Conservation (phyloP, 148 eudicot species). For the Rhododendron molle region DNA sequence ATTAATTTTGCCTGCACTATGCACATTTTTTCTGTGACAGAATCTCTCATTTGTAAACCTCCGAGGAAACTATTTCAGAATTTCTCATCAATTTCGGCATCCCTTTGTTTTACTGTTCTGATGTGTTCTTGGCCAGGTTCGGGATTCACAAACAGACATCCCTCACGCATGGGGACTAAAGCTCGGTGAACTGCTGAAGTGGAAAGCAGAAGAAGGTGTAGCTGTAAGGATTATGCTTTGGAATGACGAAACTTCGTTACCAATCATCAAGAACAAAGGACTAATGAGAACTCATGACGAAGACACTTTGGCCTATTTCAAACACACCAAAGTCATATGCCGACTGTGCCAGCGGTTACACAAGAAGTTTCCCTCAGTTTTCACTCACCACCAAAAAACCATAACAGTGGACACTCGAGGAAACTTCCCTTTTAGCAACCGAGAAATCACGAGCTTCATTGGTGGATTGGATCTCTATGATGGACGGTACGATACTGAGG, state of each 20-base stretch:
- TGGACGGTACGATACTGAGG: constrained; percentile 81
- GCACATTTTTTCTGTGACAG: not conserved
- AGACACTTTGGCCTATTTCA: constrained; percentile 64
- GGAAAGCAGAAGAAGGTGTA: constrained; percentile 85
- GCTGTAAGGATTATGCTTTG: constrained; percentile 77
- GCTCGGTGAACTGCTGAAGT: constrained; percentile 63
- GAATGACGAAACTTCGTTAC: constrained; percentile 81
- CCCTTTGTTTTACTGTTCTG: not conserved
- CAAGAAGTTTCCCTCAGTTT: constrained; percentile 58
- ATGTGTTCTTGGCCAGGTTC: constrained; percentile 38
- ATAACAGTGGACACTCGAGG: constrained; percentile 49
- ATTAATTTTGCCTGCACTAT: not conserved
- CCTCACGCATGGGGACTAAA: constrained; percentile 68
- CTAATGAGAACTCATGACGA: constrained; percentile 75
- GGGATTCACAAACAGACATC: constrained; percentile 52
- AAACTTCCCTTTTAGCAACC: constrained; percentile 35
- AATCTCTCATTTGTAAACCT: not conserved
- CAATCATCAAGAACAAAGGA: constrained; percentile 83
- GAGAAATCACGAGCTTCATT: constrained; percentile 74
- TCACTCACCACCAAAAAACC: constrained; percentile 80
- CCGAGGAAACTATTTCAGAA: not conserved
- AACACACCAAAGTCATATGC: constrained; percentile 65
- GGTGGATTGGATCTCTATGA: constrained; percentile 89
- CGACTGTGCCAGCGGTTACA: constrained; percentile 61
- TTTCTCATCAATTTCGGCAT: not conserved